These are phyloP conservation scores for Solanum habrochaites DNA, from an alignment of 257 asterid genomes.

Conservation along the genomic window DNA sequence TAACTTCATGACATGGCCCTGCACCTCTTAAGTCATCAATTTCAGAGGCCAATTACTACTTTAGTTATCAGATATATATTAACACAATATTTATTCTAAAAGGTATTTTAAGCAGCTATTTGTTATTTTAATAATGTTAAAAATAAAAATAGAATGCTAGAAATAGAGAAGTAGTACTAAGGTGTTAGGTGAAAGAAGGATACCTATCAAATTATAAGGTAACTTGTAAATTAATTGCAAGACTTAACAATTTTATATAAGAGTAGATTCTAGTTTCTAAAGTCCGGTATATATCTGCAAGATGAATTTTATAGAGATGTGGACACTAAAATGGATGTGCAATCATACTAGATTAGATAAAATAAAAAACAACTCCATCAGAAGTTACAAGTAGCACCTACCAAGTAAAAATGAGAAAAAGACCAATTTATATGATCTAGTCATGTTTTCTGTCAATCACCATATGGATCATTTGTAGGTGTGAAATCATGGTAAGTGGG, in stretches of 20 bases:
- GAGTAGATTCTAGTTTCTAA: not conserved
- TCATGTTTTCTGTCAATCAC: not conserved
- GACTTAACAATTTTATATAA: not conserved
- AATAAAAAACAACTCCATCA: not conserved
- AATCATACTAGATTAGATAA: not conserved
- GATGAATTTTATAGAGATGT: not conserved
- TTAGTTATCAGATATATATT: not conserved
- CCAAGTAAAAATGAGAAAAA: not conserved
- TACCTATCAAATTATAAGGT: not conserved
- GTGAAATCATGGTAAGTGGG: not conserved
- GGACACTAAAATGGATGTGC: not conserved
- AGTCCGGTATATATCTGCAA: not conserved
- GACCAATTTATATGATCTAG: not conserved
- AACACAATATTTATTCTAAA: not conserved
- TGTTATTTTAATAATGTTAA: not conserved
- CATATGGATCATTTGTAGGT: not conserved
- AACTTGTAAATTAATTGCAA: not conserved
- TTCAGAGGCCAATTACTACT: not conserved
- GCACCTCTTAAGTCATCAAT: not conserved
- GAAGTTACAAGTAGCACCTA: not conserved
- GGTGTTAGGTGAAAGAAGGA: not conserved
- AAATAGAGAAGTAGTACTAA: not conserved
- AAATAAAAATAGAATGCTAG: not conserved
- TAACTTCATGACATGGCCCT: not conserved
- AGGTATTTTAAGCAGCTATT: not conserved